These are phyloP conservation scores for Pythium chondricola DNA, from an alignment of 352 stramenopile genomes.

Conservation along the genomic window DNA sequence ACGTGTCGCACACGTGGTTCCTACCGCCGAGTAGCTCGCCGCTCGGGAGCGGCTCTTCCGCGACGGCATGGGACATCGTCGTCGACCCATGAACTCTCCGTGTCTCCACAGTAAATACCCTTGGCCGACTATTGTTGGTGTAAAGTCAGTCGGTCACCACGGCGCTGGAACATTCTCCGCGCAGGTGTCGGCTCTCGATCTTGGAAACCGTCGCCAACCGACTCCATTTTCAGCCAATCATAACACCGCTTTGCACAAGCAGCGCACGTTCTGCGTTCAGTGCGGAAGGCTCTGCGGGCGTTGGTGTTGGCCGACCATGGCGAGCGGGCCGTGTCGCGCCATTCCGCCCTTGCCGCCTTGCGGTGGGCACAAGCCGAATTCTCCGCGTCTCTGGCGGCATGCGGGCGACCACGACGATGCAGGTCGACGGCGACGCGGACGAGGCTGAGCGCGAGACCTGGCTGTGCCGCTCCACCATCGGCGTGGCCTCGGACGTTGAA, in stretches of 20 bases:
- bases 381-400: background rate
- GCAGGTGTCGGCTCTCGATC: background rate
- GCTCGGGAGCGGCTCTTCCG: too few species aligned
- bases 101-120: too few species aligned
- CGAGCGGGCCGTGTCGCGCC: too few species aligned
- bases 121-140: background rate
- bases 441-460: constrained; percentile 30
- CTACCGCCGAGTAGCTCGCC: constrained; percentile 25
- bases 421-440: background rate
- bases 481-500: constrained; percentile 20
- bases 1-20: constrained; percentile 56
- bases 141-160: too few species aligned
- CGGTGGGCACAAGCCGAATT: background rate
- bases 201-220: too few species aligned
- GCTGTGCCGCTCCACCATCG: constrained; percentile 53
- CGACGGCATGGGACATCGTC: constrained; percentile 23
- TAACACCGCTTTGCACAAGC: too few species aligned
- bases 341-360: background rate
- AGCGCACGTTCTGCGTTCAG: constrained; percentile 15
- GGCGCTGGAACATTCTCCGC: background rate
- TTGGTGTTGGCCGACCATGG: background rate
- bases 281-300: background rate
- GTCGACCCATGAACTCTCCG: constrained; percentile 6
- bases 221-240: too few species aligned
- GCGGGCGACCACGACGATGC: background rate